Base-by-base conservation (phyloP, 139 green algal species). In the Chloropicon primus region DNA sequence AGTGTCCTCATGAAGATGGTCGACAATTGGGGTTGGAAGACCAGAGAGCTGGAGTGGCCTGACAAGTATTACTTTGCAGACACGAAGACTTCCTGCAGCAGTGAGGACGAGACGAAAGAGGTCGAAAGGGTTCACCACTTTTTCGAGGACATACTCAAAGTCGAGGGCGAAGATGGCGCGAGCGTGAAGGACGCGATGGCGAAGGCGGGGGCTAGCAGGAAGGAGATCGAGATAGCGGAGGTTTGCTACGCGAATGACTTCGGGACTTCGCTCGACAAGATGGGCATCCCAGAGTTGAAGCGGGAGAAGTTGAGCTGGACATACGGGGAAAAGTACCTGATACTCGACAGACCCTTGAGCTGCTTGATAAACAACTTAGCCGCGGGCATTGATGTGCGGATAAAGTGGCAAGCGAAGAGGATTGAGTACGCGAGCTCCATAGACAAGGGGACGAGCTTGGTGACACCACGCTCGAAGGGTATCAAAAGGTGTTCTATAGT, bases 181-280 rank as follows among this genome's bases (percentile, higher is more conserved):
- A 41, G 25, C 25, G 72, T 28, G 26, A 28, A 17, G 26, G 72
- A 75, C 24, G 25, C 10, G 5, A 5, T 75, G 5, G 26, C 17
- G 26, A 28, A 17, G 72, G 17, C 5, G 5, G 72, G 72, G 25
- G 72, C 72, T 5, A 28, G 5, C 25, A 10, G 17, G 26, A 5
- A 17, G 10, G 5, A 41, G 25, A 28, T 75, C 25, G 72, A 75
- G 72, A 41, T 75, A 5, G 72, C 89, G 22, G 85, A 93, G 23
- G 87, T 86, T 1, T 92, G 87, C 83, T 95, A 94, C 76, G 92
- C 92, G 73, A 96, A 95, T 76, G 92, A 96, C 82, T 94, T 94
- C 80, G 86, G 85, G 21, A 87, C 83, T 76, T 86, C 73, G 3
- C 74, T 96, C 21, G 25, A 79, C 3, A 78, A 91, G 54, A 75